Base-by-base conservation (phyloP, 257 asterid species). In the Vinca minor region DNA sequence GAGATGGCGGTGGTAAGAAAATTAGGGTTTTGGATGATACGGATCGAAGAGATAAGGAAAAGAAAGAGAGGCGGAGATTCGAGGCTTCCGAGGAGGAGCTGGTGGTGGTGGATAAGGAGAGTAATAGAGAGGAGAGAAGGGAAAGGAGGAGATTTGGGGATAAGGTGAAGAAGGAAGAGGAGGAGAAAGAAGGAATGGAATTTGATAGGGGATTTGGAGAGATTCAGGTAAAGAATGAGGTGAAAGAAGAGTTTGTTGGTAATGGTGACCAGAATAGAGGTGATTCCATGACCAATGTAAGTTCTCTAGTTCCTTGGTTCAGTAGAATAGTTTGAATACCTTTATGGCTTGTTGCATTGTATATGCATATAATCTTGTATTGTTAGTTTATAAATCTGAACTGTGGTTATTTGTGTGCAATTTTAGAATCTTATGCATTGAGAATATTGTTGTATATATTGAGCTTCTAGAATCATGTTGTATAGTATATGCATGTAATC, bases 1-100 rank as follows among this genome's bases (percentile, higher is more conserved):
- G 85, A 26, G 45, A 42, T 77, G 79, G 78, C 67, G 71, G 71
- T 35, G 70, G 74, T n/a, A 87, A 87, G 83, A 85, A 85, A 69
- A 69, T 78, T 74, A 83, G 86, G 89, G 80, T 73, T 72, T 69
- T 57, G 29, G 94, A 84, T 31, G 84, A n/a, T n/a, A n/a, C n/a
- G n/a, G n/a, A n/a, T n/a, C n/a, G n/a, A n/a, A n/a, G n/a, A n/a
- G n/a, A n/a, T n/a, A n/a, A n/a, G n/a, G n/a, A 77, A 21, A 79
- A 66, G 75, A 70, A 74, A 38, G 71, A 56, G 75, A 54, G 45
- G 84, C 78, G 52, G 84, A 82, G 65, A 54, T 52, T 56, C 44
- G 38, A 34, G 7, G 83, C n/a, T n/a, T n/a, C n/a, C n/a, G n/a
- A n/a, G n/a, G n/a, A n/a, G n/a, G n/a, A n/a, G n/a, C n/a, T n/a